Evolutionary conservation across 345 rosid species (phyloP), one percentile per base, ranked within the genome.

Genomic region (Eucalyptus pauciflora): DNA sequence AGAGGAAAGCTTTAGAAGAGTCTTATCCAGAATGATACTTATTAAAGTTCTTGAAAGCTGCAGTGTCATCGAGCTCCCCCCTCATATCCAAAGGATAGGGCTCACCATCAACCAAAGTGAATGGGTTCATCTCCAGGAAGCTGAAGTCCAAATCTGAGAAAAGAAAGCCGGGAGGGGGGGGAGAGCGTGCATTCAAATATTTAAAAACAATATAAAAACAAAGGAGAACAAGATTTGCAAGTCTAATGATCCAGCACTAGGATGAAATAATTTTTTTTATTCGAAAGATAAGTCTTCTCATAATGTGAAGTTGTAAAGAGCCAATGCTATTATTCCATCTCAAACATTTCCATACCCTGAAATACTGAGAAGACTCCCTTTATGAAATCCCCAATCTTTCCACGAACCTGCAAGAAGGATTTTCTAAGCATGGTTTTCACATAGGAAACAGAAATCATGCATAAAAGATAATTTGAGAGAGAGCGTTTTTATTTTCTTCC

Each of bases 11-110:
- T 86, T 58, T 48, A 22, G 29, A n/a, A 29, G 50, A 48, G 49
- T 31, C 20, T 81, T 52, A 33, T 62, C 43, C 37, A 52, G 62
- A 79, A 64, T 43, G 67, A 45, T 96, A 97, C 99, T 93, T 98
- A 87, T 95, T 95, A 90, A 98, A 98, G 91, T 96, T 98, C 93
- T 98, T 98, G 91, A 98, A 98, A 89, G 99, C 95, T 87, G 99
- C 99, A 71, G 99, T 98, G 88, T 98, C 99, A 81, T 98, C 99
- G 89, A 98, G 87, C 90, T 98, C 99, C 89, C 99, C 99, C 89
- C 99, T 97, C 99, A 98, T 97, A 92, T 98, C 99, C 89, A 98
- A 90, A 76, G 99, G 99, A 90, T 93, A 98, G 22, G 99, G 99
- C 90, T 98, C 96, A 56, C 99, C 96, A 90, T 95, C 92, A 50